Base-by-base conservation (phyloP, 805 yeast species). In the Zygosaccharomyces siamensis region DNA sequence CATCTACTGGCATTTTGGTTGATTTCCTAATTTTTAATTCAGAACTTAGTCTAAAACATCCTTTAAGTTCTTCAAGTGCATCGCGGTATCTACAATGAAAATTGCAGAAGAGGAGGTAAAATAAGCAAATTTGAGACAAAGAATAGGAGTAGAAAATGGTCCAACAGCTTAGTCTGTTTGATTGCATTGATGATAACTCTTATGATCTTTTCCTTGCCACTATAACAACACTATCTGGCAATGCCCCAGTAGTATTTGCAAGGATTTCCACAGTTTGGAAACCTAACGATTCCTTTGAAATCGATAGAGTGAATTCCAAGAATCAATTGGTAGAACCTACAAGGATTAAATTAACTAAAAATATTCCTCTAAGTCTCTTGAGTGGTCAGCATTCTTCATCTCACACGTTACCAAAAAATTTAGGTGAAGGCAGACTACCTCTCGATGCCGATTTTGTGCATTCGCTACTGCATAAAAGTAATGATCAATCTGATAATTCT, bases 1-100 rank as follows among this genome's bases (percentile, higher is more conserved):
- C 70, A 54, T 73, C 77, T 16, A 68, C 69, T 35, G 71, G 61
- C 71, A 67, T 68, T 43, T 30, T 30, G 44, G 21, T 18, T 41
- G 30, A 18, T 30, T 30, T 30, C 46, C 57, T 41, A 35, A 35
- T 46, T 46, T 12, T 36, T 30, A 14, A 37, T 11, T 18, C 23
- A 33, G 6, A 33, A 7, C 2, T 33, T 33, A 7, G 16, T 14
- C 8, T 14, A 6, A 7, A 7, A 18, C 20, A 18, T 4, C 27
- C 23, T 28, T 20, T 4, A 28, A 16, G 18, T 16, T 30, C 37
- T 12, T 41, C 16, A 40, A 23, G 33, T 46, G 3, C 20, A 18
- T 18, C 20, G 20, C 20, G 20, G 20, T 18, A 18, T 18, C 20
- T 18, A 18, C 20, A 18, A 18, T 18, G 20, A 18, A 18, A 18